These are phyloP conservation scores for Apiotrichum sp. DNA, from an alignment of 1,284 basidiomycete species.

Conservation along the genomic window DNA sequence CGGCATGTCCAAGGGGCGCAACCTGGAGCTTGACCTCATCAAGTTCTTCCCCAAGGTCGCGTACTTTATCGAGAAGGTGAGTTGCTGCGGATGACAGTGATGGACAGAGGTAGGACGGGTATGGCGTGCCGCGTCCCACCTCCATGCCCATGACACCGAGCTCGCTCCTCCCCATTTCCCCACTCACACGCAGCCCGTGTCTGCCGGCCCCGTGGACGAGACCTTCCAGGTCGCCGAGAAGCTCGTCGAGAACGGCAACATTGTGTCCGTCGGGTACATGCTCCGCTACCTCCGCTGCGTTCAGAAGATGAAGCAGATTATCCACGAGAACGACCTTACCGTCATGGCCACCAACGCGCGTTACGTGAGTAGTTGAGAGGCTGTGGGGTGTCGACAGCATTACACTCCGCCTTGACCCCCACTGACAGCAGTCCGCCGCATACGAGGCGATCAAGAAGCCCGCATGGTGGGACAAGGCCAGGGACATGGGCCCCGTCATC, in stretches of 20 bases:
- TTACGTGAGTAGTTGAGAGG: slow-evolving; percentile 50
- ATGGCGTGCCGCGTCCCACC: too few species aligned
- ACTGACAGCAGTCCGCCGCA: slow-evolving; percentile 54
- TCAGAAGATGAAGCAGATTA: slow-evolving; percentile 98
- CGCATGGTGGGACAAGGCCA: slow-evolving; percentile 97
- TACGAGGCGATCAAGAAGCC: slow-evolving; percentile 84
- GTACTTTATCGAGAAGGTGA: slow-evolving; percentile 82
- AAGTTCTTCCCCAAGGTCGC: slow-evolving; percentile 82
- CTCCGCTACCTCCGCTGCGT: slow-evolving; percentile 88
- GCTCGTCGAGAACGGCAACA: slow-evolving; percentile 62
- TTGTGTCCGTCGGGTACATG: slow-evolving; percentile 90
- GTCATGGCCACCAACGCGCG: slow-evolving; percentile 96
- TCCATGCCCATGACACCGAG: too few species aligned
- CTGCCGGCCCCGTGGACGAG: slow-evolving; percentile 64
- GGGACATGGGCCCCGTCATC: slow-evolving; percentile 71
- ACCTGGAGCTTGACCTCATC: slow-evolving; percentile 85
- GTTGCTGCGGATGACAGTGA: background rate
- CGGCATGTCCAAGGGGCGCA: slow-evolving; percentile 65
- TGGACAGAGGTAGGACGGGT: too few species aligned
- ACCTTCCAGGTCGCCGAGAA: slow-evolving; percentile 59
- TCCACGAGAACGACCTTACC: slow-evolving; percentile 85
- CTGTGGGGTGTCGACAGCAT: too few species aligned
- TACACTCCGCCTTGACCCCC: background rate
- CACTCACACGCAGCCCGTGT: slow-evolving; percentile 54
- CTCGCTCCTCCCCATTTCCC: background rate